These are phyloP conservation scores for Globisporangium mamillatum DNA, from an alignment of 352 stramenopile genomes.

Conservation along the genomic window DNA sequence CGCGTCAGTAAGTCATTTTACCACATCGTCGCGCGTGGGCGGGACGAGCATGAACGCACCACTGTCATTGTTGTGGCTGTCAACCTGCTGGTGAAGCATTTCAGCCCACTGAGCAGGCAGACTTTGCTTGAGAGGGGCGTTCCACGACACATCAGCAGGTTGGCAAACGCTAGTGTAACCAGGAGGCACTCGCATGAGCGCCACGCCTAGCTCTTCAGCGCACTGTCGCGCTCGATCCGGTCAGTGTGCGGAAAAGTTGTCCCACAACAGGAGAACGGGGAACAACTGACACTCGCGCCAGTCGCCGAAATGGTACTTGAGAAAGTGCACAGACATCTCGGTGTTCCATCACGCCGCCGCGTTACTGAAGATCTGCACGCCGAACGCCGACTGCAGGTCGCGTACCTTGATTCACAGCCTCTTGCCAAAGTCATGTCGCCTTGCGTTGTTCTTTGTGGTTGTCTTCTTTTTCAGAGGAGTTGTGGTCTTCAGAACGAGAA, in stretches of 20 bases:
- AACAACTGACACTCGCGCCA: background rate
- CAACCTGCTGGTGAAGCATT: background rate
- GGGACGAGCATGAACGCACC: slow-evolving; percentile 3
- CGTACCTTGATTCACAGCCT: background rate
- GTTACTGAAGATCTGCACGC: background rate
- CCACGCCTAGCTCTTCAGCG: background rate
- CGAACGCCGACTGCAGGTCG: background rate
- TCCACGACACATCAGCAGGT: slow-evolving; percentile 1
- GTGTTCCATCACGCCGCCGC: background rate
- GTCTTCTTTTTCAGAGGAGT: background rate
- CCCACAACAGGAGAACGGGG: background rate
- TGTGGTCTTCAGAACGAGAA: background rate
- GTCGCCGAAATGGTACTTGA: slow-evolving; percentile 1
- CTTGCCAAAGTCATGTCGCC: background rate
- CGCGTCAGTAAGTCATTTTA: background rate
- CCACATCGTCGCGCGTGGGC: slow-evolving; percentile 2
- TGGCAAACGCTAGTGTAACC: slow-evolving; percentile 3
- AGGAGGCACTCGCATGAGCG: background rate
- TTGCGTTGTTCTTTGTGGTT: background rate
- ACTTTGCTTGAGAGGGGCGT: slow-evolving; percentile 3
- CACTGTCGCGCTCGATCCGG: background rate
- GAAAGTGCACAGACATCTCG: background rate
- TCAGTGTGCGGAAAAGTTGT: background rate
- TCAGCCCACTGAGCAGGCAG: background rate
- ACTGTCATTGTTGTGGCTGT: background rate